Conservation (phyloP, 1,139 yeast genomes). For the Saccharomyces hybrid region DNA sequence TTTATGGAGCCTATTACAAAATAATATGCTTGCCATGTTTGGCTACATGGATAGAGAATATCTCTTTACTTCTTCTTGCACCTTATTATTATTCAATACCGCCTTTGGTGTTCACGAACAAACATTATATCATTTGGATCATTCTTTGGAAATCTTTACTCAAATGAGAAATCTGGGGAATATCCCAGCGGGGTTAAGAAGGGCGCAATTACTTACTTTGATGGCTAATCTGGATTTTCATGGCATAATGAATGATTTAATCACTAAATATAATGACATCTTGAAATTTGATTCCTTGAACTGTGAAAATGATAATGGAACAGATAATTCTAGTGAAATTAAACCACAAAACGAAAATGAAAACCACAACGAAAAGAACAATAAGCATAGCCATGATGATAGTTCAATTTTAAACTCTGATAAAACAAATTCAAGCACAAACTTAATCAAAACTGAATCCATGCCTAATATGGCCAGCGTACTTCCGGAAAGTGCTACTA, state of each 20-base stretch:
- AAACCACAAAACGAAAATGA: conserved; percentile 1
- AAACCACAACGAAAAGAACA: neutral
- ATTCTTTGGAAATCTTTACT: conserved; percentile 61
- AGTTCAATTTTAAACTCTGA: neutral
- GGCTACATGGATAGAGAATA: conserved; percentile 90
- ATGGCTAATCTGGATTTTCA: conserved; percentile 61
- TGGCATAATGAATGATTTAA: conserved; percentile 52
- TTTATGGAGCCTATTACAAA: conserved; percentile 64
- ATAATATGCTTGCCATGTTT: conserved; percentile 72
- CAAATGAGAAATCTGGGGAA: conserved; percentile 71
- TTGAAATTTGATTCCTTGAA: conserved; percentile 18
- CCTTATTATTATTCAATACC: conserved; percentile 65
- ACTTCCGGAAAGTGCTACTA: neutral
- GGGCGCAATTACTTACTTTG: conserved; percentile 63
- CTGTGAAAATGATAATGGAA: neutral
- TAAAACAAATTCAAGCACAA: neutral
- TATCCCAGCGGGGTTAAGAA: conserved; percentile 66
- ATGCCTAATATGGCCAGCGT: neutral
- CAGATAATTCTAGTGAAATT: neutral
- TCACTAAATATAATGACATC: conserved; percentile 52
- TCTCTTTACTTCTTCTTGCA: conserved; percentile 71
- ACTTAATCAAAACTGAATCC: neutral
- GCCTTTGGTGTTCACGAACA: conserved; percentile 80
- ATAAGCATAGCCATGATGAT: neutral
- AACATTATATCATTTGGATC: conserved; percentile 64